Base-by-base conservation (phyloP, 73 alveolate genomes). In the Paraurostyla sp. region DNA sequence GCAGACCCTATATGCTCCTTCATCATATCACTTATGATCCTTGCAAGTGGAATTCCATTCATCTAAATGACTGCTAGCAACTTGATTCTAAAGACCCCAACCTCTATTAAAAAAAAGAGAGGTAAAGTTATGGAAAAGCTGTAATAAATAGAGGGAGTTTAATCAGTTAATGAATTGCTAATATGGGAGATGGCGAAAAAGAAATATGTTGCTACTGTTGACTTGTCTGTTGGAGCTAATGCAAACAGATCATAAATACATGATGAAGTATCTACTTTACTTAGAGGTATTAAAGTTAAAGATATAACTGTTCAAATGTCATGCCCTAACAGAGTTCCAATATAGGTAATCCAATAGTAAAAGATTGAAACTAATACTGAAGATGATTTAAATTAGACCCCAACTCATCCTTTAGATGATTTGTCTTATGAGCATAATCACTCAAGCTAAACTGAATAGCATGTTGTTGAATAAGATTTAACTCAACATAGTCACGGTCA, bases 1-100 rank as follows among this genome's bases (percentile, higher is more conserved):
- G 97, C 99, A 56, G 99, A 98, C 71, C 99, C 99, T 2, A 98
- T 98, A 75, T 94, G 99, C 62, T 93, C 99, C 25, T 92, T 97
- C 58, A 94, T 97, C 71, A 98, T 98, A 62, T 96, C 99, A n/a
- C 71, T 96, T 33, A 92, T 98, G 89, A 98, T 98, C n/a, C 87
- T 98, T 56, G 86, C 93, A 49, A 93, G 98, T 27, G 97, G 96
- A 16, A 62, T 92, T 56, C 99, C 98, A 11, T 94, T 98, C 11
- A 69, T 98, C 15, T 86, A 93, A 62, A 90, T 91, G 69, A 93
- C 99, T 22, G 85, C 96, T 59, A 82, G 82, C 54, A 92, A 90
- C 54, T 91, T 98, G 45, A 68, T 96, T 54, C 90, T 95, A 0
- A 88, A 85, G 65, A 76, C 92, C 63, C 85, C 89, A 0, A 30